phyloP scores from a whole-genome alignment of 805 yeast species.

The Cyberlindnera maritima region DNA sequence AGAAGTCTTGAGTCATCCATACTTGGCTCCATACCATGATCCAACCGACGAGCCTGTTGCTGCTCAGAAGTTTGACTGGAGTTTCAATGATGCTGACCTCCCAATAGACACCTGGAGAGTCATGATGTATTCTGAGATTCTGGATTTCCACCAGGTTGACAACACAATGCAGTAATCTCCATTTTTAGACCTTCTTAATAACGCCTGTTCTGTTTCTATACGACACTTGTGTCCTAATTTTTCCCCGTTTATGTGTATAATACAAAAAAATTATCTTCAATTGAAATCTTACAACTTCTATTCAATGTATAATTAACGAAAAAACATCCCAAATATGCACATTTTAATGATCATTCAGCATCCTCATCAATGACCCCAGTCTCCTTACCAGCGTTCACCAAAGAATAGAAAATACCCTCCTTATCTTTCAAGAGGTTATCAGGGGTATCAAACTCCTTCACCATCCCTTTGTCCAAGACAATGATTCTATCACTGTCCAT shows the following conservation, averaged over 20 bases:
- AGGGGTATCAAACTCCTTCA: constrained; percentile 77
- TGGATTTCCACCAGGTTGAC: constrained; percentile 87
- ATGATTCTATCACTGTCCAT: constrained; percentile 77
- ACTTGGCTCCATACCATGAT: constrained; percentile 93
- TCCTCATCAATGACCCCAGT: constrained; percentile 7
- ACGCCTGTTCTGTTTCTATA: neutral
- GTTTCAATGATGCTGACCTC: constrained; percentile 94
- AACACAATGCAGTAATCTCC: constrained; percentile 15
- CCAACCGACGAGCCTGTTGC: constrained; percentile 97
- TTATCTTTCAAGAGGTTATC: constrained; percentile 59
- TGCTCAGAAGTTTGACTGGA: constrained; percentile 93
- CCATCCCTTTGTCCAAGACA: constrained; percentile 71
- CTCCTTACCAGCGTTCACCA: constrained; percentile 55
- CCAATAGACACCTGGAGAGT: constrained; percentile 99
- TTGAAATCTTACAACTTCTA: too few relatives aligned
- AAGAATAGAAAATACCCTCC: constrained; percentile 70
- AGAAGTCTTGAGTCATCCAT: constrained; percentile 85
- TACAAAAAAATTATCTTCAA: too few relatives aligned
- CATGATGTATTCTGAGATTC: constrained; percentile 97
- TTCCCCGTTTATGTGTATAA: neutral
- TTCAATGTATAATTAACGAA: too few relatives aligned
- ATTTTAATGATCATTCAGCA: neutral
- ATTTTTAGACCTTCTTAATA: neutral
- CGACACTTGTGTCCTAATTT: neutral
- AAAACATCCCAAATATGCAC: neutral